phyloP scores from a whole-genome alignment of 148 eudicot species.

The Heliosperma pusillum region DNA sequence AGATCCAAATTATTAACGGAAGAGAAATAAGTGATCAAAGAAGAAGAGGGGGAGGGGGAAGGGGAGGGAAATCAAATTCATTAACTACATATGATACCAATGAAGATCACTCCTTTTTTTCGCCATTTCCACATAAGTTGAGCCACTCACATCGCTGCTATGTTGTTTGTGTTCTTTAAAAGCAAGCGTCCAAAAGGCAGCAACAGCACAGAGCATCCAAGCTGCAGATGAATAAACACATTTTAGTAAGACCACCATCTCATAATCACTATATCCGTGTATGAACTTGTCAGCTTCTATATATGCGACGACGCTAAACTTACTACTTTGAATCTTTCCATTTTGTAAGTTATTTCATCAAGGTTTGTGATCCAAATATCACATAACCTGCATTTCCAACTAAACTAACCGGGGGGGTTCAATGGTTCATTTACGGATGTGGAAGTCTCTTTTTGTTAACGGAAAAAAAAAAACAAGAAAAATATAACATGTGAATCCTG shows the following conservation, averaged over 20 bases:
- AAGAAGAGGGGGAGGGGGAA: neutral
- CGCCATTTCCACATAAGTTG: slow-evolving; percentile 1
- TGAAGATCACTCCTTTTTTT: slow-evolving; percentile 7
- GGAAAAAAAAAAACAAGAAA: no score
- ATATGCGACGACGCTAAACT: neutral
- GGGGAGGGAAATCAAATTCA: neutral
- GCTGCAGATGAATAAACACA: slow-evolving; percentile 8
- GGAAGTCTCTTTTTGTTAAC: no score
- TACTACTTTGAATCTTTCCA: neutral
- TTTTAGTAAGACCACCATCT: neutral
- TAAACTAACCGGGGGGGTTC: no score
- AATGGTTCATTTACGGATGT: no score
- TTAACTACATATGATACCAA: slow-evolving; percentile 13
- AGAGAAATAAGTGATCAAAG: neutral
- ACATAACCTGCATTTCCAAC: no score
- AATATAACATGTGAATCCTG: no score
- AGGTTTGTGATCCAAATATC: no score
- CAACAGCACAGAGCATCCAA: slow-evolving; percentile 81
- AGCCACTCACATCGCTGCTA: neutral
- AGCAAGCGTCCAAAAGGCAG: slow-evolving; percentile 69
- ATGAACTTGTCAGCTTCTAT: neutral
- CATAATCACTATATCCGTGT: neutral
- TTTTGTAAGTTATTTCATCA: neutral
- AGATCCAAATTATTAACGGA: slow-evolving; percentile 13
- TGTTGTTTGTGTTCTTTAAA: slow-evolving; percentile 25